Conservation (phyloP, 2,329 filamentous ascomycete genomes). For the Xylariomycetidae sp. region DNA sequence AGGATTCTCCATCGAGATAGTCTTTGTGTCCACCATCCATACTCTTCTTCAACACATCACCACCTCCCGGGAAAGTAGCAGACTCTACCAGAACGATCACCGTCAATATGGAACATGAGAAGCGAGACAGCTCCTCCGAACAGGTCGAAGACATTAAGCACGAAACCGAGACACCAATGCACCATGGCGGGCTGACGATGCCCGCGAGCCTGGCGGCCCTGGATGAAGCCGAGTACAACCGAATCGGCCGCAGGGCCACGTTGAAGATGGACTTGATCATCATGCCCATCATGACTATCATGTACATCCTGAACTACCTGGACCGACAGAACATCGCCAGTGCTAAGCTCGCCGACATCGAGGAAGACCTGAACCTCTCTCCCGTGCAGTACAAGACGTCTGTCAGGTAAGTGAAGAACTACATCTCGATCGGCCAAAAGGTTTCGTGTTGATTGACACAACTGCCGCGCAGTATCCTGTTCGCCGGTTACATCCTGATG, state of each 20-base stretch:
- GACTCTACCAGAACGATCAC: too few relatives aligned
- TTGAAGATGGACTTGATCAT: slow-evolving; percentile 22
- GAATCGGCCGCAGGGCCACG: slow-evolving; percentile 16
- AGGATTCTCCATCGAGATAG: too few relatives aligned
- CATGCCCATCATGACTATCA: slow-evolving; percentile 19
- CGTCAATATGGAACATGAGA: slow-evolving; percentile 8
- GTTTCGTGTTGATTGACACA: too few relatives aligned
- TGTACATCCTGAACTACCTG: slow-evolving; percentile 25
- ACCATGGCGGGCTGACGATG: slow-evolving; percentile 7
- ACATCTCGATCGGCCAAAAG: too few relatives aligned
- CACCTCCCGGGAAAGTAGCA: too few relatives aligned
- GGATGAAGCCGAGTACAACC: slow-evolving; percentile 10
- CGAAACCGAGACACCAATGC: not conserved
- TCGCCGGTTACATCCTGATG: slow-evolving; percentile 32
- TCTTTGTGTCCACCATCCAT: too few relatives aligned
- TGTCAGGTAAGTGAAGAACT: slow-evolving; percentile 16
- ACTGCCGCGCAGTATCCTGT: slow-evolving; percentile 15
- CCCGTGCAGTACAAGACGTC: slow-evolving; percentile 31
- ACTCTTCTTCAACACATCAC: too few relatives aligned
- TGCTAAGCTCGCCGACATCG: slow-evolving; percentile 27
- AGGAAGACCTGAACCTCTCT: slow-evolving; percentile 26
- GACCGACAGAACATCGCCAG: slow-evolving; percentile 29
- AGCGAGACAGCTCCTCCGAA: slow-evolving; percentile 7
- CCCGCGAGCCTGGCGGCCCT: slow-evolving; percentile 16
- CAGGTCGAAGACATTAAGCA: slow-evolving; percentile 6